phyloP scores from a whole-genome alignment of 352 stramenopile genomes.

The Lagenidium giganteum region DNA sequence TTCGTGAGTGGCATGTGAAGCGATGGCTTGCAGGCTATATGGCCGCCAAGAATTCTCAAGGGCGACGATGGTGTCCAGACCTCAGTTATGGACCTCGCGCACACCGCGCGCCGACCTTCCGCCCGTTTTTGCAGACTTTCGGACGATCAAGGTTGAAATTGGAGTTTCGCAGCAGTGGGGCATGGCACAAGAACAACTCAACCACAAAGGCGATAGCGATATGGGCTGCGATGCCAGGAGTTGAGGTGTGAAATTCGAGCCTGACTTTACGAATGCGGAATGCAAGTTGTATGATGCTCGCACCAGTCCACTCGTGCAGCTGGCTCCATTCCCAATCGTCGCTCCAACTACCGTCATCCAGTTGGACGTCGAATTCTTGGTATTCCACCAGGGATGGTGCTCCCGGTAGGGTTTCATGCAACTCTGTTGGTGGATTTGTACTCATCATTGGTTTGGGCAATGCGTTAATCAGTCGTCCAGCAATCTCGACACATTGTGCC shows the following conservation, averaged over 20 bases:
- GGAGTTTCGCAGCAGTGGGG: slow-evolving; percentile 18
- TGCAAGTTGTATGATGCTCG: slow-evolving; percentile 24
- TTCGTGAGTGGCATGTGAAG: background rate
- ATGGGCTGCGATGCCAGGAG: slow-evolving; percentile 20
- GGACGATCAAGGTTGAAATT: slow-evolving; percentile 20
- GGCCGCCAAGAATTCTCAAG: slow-evolving; percentile 13
- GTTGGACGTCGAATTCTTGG: slow-evolving; percentile 22
- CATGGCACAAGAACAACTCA: slow-evolving; percentile 19
- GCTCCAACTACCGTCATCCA: slow-evolving; percentile 22
- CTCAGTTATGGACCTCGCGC: slow-evolving; percentile 14
- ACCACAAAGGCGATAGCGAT: slow-evolving; percentile 21
- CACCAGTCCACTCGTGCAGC: slow-evolving; percentile 15
- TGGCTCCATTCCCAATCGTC: slow-evolving; percentile 21
- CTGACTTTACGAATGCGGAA: slow-evolving; percentile 22
- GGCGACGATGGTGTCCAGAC: slow-evolving; percentile 15
- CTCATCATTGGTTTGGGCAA: slow-evolving; percentile 13
- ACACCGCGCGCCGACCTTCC: slow-evolving; percentile 20
- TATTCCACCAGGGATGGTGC: slow-evolving; percentile 20
- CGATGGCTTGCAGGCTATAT: slow-evolving; percentile 9
- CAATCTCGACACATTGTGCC: too few species aligned
- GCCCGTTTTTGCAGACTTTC: slow-evolving; percentile 16
- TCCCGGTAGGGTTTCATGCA: slow-evolving; percentile 16
- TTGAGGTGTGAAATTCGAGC: slow-evolving; percentile 21
- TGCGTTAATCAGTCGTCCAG: slow-evolving; percentile 12
- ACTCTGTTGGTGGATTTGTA: slow-evolving; percentile 26